These are phyloP conservation scores for Microcyclospora tardicrescens DNA, from an alignment of 2,329 filamentous ascomycete species.

Conservation along the genomic window DNA sequence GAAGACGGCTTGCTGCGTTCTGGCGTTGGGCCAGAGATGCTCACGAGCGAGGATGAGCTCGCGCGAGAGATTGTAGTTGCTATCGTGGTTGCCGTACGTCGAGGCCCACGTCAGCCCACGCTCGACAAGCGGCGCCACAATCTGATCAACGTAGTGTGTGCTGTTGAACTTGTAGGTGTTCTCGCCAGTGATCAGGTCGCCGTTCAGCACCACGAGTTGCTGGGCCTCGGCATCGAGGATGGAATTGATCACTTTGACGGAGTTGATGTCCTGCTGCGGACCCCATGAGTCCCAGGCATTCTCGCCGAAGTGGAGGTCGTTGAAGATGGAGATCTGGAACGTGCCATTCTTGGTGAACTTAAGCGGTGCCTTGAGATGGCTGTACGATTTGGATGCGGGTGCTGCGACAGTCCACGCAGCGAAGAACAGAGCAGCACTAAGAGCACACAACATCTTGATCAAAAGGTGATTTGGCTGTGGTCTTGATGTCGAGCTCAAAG, in stretches of 20 bases:
- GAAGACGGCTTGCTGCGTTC: conserved; percentile 33
- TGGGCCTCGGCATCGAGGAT: conserved; percentile 46
- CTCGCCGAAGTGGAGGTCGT: conserved; percentile 61
- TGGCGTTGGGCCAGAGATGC: conserved; percentile 21
- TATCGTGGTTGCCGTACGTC: conserved; percentile 61
- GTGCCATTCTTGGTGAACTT: conserved; percentile 22
- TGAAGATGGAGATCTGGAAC: conserved; percentile 47
- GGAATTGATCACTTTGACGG: conserved; percentile 42
- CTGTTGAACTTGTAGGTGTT: conserved; percentile 44
- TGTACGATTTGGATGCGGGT: background rate
- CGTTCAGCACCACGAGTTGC: conserved; percentile 55
- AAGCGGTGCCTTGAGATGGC: conserved; percentile 6
- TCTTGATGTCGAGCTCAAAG: too few relatives aligned
- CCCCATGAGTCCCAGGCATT: conserved; percentile 27
- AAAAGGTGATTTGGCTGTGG: background rate
- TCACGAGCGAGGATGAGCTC: conserved; percentile 30
- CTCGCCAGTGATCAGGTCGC: conserved; percentile 59
- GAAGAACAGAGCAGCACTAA: background rate
- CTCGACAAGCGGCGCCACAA: conserved; percentile 45
- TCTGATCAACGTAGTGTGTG: conserved; percentile 45
- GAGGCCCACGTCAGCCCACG: conserved; percentile 49
- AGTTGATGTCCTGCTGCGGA: conserved; percentile 43
- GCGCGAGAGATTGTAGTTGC: conserved; percentile 44
- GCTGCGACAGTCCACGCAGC: background rate
- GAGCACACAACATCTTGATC: conserved; percentile 3